Base-by-base conservation (phyloP, 495 filamentous ascomycete genomes). In the Lentithecium fluviatile region DNA sequence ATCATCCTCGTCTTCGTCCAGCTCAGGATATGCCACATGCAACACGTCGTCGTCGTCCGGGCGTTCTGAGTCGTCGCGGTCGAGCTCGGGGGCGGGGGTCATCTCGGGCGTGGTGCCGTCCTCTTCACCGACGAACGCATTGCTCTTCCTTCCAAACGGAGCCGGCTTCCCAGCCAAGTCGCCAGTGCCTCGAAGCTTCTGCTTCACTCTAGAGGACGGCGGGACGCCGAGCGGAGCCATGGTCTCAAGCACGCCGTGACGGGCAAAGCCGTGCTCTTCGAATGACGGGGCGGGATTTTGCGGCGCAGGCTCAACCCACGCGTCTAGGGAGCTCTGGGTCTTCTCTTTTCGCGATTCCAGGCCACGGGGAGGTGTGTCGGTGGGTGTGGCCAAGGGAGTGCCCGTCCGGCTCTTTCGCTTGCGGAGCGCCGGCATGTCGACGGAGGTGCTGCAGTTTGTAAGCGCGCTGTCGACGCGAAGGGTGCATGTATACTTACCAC, bases 251-350 rank as follows among this genome's bases (percentile, higher is more conserved):
- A 88, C 85, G 49, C 84, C 84, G 63, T 83, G 78, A 26, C 83
- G 75, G 60, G 83, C 74, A 64, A 83, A 76, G 60, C 79, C 85
- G 67, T 80, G 73, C 56, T 93, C 90, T 71, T 82, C 78, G 70
- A 84, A 93, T 62, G 86, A 89, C 1, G 90, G 82, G 24, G 71
- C 73, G 60, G 87, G 85, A 25, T 78, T 74, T 62, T 84, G 81
- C 37, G 86, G 64, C 6, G 83, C 78, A 2, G 90, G 90, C 73
- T 95, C 90, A 45, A 80, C 72, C 89, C 90, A 93, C 45, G 77
- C 75, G 50, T 82, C 76, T 71, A 82, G 75, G 29, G 78, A 74
- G 12, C 69, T 66, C 67, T 74, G 53, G 65, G 48, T 65, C 62
- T 70, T 63, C 45, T 56, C 65, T 67, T 63, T 63, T 46, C 45